Base-by-base conservation (phyloP, 73 alveolate species). In the Paramecium primaurelia region DNA sequence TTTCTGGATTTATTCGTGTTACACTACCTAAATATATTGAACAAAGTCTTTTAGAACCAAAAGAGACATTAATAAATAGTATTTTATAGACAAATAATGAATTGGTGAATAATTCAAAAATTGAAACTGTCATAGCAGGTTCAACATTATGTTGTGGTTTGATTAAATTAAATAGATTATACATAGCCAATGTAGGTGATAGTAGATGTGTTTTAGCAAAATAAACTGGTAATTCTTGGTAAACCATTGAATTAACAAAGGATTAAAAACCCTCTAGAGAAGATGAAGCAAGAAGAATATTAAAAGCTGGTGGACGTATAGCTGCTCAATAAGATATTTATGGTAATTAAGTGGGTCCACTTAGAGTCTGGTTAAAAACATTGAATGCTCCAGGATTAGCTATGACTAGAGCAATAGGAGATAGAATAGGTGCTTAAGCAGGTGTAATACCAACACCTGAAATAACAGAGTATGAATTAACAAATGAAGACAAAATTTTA, bases 351-450 rank as follows among this genome's bases (percentile, higher is more conserved):
- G 92, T 92, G n/a, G 97, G 97, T 9, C 95, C 95, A 4, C 54
- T 86, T 47, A 88, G 97, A 77, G 96, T 94, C 18, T 94, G 95
- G 95, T 69, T 92, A 92, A 92, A 94, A 93, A 95, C 91, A 37
- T 77, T 88, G 64, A 95, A 94, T 80, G 95, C 93, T 80, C 97
- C 97, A 45, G 97, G 97, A 9, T 71, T 94, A 47, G 97, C 97
- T 77, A 94, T 94, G 97, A 90, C 97, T 3, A 87, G 97, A 47
- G 89, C 96, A 38, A 86, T 94, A 59, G 97, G 97, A 26, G 97
- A 94, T 40, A 93, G 90, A 84, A 75, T 93, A 37, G 97, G 95
- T 3, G 83, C 92, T 58, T 87, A 94, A 26, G 97, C 95, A 3
- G 97, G 97, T 6, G 93, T 92, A 2, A 94, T 94, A 51, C 92